Conservation (phyloP, 2,329 filamentous ascomycete genomes). For the Zasmidium citrigriseum region DNA sequence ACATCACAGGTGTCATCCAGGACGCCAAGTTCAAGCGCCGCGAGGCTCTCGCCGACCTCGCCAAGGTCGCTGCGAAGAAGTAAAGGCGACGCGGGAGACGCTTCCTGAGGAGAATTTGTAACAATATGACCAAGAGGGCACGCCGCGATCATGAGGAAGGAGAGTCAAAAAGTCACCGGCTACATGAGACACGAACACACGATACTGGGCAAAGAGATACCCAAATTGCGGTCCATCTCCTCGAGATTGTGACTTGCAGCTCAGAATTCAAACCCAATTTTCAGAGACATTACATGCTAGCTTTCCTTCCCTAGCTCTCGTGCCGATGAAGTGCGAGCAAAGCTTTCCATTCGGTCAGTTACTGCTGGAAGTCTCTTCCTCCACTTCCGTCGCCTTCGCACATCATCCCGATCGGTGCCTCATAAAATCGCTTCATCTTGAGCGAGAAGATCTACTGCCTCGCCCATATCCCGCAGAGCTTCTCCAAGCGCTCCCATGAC, state of each 20-base stretch:
- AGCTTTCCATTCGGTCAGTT: not conserved
- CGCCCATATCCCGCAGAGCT: not conserved
- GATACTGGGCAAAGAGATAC: not conserved
- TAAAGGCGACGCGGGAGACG: slow-evolving; percentile 5
- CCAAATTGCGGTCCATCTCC: not conserved
- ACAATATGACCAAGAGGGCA: not conserved
- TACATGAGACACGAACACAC: not conserved
- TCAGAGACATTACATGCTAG: too few relatives aligned
- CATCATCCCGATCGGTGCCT: too few relatives aligned
- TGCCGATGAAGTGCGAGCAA: too few relatives aligned
- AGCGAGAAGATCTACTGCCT: not conserved
- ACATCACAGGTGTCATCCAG: slow-evolving; percentile 63
- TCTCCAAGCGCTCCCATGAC: not conserved
- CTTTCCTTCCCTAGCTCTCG: too few relatives aligned
- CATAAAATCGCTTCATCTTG: not conserved
- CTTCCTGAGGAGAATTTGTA: not conserved
- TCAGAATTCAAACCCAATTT: too few relatives aligned
- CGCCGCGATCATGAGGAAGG: not conserved
- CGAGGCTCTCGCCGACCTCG: slow-evolving; percentile 68
- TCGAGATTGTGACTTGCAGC: too few relatives aligned
- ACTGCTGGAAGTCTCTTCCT: not conserved
- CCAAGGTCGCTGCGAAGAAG: slow-evolving; percentile 42
- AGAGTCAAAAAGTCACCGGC: not conserved
- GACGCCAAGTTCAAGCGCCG: slow-evolving; percentile 77
- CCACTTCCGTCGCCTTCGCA: too few relatives aligned